Percentiles rank a stretch among this genome's conserved stretches.
Conservation (phyloP, 768 basidiomycete genomes). For the Amylocystis lapponica region DNA sequence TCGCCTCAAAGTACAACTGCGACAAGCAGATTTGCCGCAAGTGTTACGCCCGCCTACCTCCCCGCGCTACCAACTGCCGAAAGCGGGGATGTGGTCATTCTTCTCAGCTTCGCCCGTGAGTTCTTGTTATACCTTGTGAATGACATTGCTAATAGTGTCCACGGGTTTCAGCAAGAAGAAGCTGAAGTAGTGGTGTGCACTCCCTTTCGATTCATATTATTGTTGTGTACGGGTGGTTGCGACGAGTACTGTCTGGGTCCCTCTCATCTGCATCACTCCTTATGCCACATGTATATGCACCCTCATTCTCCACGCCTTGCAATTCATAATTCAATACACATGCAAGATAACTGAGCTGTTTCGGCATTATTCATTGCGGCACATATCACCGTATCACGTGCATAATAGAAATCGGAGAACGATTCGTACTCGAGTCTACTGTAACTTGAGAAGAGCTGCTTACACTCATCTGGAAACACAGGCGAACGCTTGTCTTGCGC, state of each 20-base stretch:
- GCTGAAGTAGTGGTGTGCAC: slow-evolving; percentile 66
- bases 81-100: slow-evolving; percentile 91
- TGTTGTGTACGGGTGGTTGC: slow-evolving; percentile 2
- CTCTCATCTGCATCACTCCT: too few species aligned
- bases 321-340: too few species aligned
- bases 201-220: background rate
- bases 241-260: too few species aligned
- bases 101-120: slow-evolving; percentile 86
- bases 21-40: slow-evolving; percentile 99
- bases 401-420: too few species aligned
- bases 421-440: too few species aligned
- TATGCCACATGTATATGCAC: too few species aligned
- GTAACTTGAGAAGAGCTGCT: too few species aligned
- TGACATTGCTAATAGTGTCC: background rate
- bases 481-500: background rate
- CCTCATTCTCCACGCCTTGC: too few species aligned
- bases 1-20: slow-evolving; percentile 97
- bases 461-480: too few species aligned
- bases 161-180: slow-evolving; percentile 90
- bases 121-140: slow-evolving; percentile 15
- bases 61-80: slow-evolving; percentile 99
- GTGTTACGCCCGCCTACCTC: slow-evolving; percentile 99
- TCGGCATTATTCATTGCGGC: too few species aligned
- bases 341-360: too few species aligned
- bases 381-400: too few species aligned